Evolutionary conservation across 441 rosid genomes (phyloP).

Genomic region (Populus tomentosa): DNA sequence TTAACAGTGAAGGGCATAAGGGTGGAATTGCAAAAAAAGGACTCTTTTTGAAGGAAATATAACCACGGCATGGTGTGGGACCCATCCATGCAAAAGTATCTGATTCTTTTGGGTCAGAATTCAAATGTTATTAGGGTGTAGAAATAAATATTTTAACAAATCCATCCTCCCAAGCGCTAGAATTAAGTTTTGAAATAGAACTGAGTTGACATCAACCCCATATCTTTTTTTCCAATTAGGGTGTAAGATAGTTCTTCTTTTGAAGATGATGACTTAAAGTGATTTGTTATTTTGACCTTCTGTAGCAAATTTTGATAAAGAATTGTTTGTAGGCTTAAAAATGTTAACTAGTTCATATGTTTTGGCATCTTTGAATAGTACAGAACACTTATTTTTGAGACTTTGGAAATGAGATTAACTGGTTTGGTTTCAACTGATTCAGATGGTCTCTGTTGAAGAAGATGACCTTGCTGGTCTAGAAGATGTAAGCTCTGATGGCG

Average conservation of each 20-base stretch:
- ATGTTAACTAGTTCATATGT: not conserved
- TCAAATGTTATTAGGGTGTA: not conserved
- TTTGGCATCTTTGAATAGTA: not conserved
- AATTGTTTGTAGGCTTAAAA: not conserved
- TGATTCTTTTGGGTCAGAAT: not conserved
- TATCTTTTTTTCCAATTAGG: not conserved
- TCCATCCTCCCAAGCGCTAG: not conserved
- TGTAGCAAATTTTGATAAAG: not conserved
- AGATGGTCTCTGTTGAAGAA: conserved; percentile 98
- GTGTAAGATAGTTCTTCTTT: not conserved
- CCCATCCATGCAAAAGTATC: not conserved
- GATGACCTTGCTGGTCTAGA: conserved; percentile 99
- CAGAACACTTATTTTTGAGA: not conserved
- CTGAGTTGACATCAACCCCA: not conserved
- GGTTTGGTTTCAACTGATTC: conserved; percentile 21
- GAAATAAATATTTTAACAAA: not conserved
- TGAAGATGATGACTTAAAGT: not conserved
- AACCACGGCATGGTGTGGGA: not conserved
- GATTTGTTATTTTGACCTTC: not conserved
- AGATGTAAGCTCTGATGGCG: conserved; percentile 93
- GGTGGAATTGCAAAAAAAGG: not conserved
- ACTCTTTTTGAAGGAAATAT: not conserved
- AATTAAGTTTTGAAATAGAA: not conserved
- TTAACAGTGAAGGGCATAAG: not conserved
- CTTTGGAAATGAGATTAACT: conserved; percentile 10